phyloP scores from a whole-genome alignment of 305 asterid genomes.

The Solanum chacoense region DNA sequence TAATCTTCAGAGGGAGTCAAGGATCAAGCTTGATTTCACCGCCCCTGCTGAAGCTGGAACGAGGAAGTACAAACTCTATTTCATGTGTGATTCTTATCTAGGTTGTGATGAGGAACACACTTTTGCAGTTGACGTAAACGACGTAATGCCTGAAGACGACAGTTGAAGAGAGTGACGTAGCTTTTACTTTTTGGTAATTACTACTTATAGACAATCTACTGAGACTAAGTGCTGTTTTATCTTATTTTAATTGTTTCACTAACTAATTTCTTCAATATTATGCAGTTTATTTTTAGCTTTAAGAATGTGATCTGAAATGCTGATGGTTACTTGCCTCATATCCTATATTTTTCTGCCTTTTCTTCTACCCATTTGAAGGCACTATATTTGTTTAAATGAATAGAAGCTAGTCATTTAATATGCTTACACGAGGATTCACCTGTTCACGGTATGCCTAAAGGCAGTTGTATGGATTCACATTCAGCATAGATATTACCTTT shows the following conservation, averaged over 20 bases:
- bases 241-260: background rate
- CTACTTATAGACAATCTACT: background rate
- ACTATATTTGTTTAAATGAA: background rate
- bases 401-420: background rate
- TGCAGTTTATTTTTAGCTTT: background rate
- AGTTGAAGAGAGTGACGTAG: background rate
- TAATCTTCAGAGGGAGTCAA: slow-evolving; percentile 61
- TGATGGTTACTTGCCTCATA: background rate
- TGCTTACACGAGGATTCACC: background rate
- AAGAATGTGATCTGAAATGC: background rate
- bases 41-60: slow-evolving; percentile 68
- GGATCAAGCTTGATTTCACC: slow-evolving; percentile 55
- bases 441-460: background rate
- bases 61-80: slow-evolving; percentile 55
- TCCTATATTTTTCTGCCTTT: background rate
- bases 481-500: background rate
- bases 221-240: background rate
- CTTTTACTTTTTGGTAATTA: background rate
- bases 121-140: slow-evolving; percentile 62
- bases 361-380: background rate
- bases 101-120: slow-evolving; percentile 83
- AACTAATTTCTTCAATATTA: background rate
- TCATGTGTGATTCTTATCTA: slow-evolving; percentile 83
- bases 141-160: slow-evolving; percentile 23
- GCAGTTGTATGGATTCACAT: background rate